phyloP scores from a whole-genome alignment of 2,329 filamentous ascomycete species.

The Dryadomyces quercus-mongolicae region DNA sequence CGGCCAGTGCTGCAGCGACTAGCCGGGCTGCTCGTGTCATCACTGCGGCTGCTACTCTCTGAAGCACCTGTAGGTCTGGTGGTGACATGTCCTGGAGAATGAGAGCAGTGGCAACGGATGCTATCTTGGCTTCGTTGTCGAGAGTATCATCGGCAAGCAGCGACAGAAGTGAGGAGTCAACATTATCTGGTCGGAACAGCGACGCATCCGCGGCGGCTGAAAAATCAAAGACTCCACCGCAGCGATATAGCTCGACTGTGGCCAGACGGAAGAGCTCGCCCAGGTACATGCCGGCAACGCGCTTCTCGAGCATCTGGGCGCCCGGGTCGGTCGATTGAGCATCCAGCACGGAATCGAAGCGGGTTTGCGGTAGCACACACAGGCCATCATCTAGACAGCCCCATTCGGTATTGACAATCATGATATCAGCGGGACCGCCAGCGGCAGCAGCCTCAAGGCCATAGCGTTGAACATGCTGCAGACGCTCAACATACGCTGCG shows the following conservation, averaged over 20 bases:
- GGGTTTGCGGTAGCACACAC: slow-evolving; percentile 71
- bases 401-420: slow-evolving; percentile 98
- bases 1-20: slow-evolving; percentile 78
- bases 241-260: slow-evolving; percentile 41
- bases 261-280: slow-evolving; percentile 81
- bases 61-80: slow-evolving; percentile 68
- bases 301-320: slow-evolving; percentile 97
- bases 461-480: slow-evolving; percentile 48
- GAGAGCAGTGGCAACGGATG: not conserved
- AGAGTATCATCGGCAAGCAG: not conserved
- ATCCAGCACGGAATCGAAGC: slow-evolving; percentile 72
- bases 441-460: slow-evolving; percentile 41
- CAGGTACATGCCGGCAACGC: slow-evolving; percentile 96
- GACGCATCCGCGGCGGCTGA: slow-evolving; percentile 26
- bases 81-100: not conserved
- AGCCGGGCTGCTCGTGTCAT: slow-evolving; percentile 79
- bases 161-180: slow-evolving; percentile 5
- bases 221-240: not conserved
- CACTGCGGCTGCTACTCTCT: slow-evolving; percentile 68
- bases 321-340: slow-evolving; percentile 74
- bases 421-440: slow-evolving; percentile 57
- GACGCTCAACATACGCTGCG: slow-evolving; percentile 89
- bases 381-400: slow-evolving; percentile 92
- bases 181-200: not conserved
- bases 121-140: not conserved